Percentiles rank a stretch among this genome's conserved stretches.
These are phyloP conservation scores for Alternaria consortialis DNA, from an alignment of 2,329 filamentous ascomycete genomes.

Conservation along the genomic window DNA sequence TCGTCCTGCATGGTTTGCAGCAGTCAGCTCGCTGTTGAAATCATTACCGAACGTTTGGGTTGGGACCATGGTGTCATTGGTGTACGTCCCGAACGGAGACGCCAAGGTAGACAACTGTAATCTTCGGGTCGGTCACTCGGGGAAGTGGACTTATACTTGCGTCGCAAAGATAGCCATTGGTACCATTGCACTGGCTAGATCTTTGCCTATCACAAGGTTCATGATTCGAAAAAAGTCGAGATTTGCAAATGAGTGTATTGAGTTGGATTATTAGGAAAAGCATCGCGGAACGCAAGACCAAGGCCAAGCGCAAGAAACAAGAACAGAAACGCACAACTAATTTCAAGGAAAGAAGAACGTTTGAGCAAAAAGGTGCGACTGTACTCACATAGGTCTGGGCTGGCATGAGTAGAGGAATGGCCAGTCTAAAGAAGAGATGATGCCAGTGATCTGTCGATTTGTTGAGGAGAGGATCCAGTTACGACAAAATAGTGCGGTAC, in stretches of 20 bases:
- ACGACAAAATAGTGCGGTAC: too few relatives aligned
- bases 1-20: background rate
- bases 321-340: too few relatives aligned
- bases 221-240: background rate
- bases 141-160: background rate
- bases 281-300: background rate
- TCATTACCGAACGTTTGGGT: background rate
- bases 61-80: background rate
- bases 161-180: background rate
- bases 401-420: too few relatives aligned
- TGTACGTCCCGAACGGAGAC: background rate
- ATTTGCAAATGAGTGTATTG: slow-evolving; percentile 1
- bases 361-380: too few relatives aligned
- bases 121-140: background rate
- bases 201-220: too few relatives aligned
- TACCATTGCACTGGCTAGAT: background rate
- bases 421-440: too few relatives aligned
- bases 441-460: too few relatives aligned
- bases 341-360: background rate
- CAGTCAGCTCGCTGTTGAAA: background rate
- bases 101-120: background rate
- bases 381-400: too few relatives aligned
- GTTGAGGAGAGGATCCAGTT: too few relatives aligned
- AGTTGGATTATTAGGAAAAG: background rate
- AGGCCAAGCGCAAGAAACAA: background rate